These are phyloP conservation scores for Yamadazyma aaseri DNA, from an alignment of 1,139 yeast genomes.

Conservation along the genomic window DNA sequence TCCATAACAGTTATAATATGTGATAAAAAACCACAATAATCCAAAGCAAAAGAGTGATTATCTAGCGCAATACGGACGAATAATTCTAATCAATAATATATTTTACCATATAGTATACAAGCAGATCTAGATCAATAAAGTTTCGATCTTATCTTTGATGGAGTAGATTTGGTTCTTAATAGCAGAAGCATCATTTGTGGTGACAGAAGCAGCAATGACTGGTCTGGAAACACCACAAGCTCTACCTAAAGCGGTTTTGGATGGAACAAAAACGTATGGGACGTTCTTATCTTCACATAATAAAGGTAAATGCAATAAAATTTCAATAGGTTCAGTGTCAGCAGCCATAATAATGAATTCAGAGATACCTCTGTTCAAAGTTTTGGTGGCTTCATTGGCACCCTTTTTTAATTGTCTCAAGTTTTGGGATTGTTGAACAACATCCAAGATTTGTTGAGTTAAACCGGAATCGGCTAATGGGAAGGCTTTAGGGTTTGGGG, in stretches of 20 bases:
- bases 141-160: constrained; percentile 98
- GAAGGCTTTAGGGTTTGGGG: constrained; percentile 94
- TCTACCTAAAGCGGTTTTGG: constrained; percentile 98
- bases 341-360: constrained; percentile 99
- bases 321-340: constrained; percentile 98
- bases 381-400: constrained; percentile 99
- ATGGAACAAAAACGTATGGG: constrained; percentile 97
- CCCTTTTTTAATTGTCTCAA: constrained; percentile 99
- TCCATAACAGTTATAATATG: too few species aligned
- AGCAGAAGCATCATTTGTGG: constrained; percentile 97
- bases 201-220: constrained; percentile 97
- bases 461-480: constrained; percentile 97
- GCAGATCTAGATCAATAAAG: constrained; percentile 76
- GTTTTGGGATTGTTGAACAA: constrained; percentile 96
- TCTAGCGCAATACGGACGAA: too few species aligned
- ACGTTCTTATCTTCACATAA: constrained; percentile 99
- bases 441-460: constrained; percentile 95
- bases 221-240: constrained; percentile 99
- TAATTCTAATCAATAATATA: too few species aligned
- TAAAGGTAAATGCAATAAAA: constrained; percentile 94
- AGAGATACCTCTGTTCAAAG: constrained; percentile 98
- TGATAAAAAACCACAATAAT: too few species aligned
- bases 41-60: too few species aligned
- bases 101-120: constrained; percentile 11
- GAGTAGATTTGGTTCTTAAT: constrained; percentile 96